Evolutionary conservation across 257 asterid genomes (phyloP).

Genomic region (Nicotiana otophora): DNA sequence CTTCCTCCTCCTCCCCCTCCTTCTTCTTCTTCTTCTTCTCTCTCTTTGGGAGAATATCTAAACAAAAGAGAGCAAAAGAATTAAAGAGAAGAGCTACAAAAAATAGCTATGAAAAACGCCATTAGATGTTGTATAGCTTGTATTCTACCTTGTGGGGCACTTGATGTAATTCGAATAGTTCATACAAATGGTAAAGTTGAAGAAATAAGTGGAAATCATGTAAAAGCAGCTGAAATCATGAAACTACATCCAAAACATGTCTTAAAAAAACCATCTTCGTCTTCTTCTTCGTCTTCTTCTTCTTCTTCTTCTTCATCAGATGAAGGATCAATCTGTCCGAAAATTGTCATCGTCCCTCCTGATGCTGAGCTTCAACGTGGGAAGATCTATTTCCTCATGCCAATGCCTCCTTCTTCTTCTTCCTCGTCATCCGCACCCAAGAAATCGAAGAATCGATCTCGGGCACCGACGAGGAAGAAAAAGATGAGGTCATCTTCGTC

Average conservation of each 20-base stretch:
- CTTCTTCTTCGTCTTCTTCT: neutral
- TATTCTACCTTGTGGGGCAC: constrained; percentile 95
- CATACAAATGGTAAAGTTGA: constrained; percentile 85
- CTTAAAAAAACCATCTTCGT: constrained; percentile 57
- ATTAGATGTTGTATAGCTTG: constrained; percentile 93
- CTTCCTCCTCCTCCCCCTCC: neutral
- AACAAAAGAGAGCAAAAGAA: neutral
- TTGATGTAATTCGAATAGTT: constrained; percentile 88
- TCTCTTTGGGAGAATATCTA: neutral
- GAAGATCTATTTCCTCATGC: constrained; percentile 85
- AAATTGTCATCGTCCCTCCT: constrained; percentile 64
- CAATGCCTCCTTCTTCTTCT: constrained; percentile 29
- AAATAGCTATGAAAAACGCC: constrained; percentile 47
- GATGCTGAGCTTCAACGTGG: constrained; percentile 89
- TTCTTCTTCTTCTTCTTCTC: neutral
- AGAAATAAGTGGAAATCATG: constrained; percentile 51
- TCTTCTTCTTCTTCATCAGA: neutral
- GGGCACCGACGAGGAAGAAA: constrained; percentile 20
- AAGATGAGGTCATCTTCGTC: constrained; percentile 20
- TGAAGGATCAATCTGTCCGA: constrained; percentile 38
- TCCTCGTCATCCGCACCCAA: constrained; percentile 27
- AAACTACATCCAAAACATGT: constrained; percentile 79
- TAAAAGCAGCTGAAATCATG: constrained; percentile 75
- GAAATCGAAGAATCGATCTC: neutral
- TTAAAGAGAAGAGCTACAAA: neutral